These are phyloP conservation scores for Fonsecaea monophora DNA, from an alignment of 2,329 filamentous ascomycete species.

Conservation along the genomic window DNA sequence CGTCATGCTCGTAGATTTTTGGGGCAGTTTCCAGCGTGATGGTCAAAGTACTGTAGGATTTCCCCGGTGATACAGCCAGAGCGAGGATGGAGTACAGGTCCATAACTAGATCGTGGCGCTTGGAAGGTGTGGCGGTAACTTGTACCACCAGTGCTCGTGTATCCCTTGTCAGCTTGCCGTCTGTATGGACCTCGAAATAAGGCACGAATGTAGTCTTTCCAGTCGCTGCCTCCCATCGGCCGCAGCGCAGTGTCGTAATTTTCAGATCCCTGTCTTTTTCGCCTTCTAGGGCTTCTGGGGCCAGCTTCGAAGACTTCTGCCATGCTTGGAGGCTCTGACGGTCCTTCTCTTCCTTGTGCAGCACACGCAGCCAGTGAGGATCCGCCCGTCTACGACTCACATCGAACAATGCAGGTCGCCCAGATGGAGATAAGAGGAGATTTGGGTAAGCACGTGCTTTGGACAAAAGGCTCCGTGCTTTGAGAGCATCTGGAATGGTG, in stretches of 20 bases:
- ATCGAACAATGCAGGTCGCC: constrained; percentile 40
- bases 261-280: constrained; percentile 45
- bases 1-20: constrained; percentile 13
- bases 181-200: constrained; percentile 52
- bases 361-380: constrained; percentile 42
- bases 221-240: constrained; percentile 50
- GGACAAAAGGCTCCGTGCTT: constrained; percentile 54
- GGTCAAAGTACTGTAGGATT: constrained; percentile 11
- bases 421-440: constrained; percentile 30
- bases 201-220: constrained; percentile 60
- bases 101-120: constrained; percentile 15
- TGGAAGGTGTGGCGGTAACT: neutral
- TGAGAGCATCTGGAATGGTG: constrained; percentile 52
- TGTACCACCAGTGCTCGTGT: constrained; percentile 24
- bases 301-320: constrained; percentile 14
- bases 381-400: constrained; percentile 49
- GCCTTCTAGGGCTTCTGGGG: constrained; percentile 42
- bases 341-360: constrained; percentile 25
- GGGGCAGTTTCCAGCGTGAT: constrained; percentile 8
- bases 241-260: constrained; percentile 54
- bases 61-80: neutral
- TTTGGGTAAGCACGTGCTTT: constrained; percentile 30
- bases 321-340: constrained; percentile 10
- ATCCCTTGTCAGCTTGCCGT: constrained; percentile 8
- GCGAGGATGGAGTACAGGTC: constrained; percentile 13